Evolutionary conservation across 73 alveolate genomes (phyloP), one percentile per base, ranked within the genome.

Genomic region (Urostyla sp.): DNA sequence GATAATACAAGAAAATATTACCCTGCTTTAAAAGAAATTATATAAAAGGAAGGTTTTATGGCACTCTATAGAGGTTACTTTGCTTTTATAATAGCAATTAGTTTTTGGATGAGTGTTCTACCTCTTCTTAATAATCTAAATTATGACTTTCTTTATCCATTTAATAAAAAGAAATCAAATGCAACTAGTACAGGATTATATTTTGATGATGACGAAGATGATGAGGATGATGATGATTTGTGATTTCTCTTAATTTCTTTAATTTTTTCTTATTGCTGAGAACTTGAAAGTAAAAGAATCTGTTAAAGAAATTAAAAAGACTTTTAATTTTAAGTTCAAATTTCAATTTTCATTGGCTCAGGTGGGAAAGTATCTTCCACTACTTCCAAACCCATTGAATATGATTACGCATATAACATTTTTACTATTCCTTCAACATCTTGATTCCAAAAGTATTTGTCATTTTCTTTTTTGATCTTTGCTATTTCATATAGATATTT

Each of bases 401-500:
- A 67, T 0, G 87, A 80, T 7, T 84, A 16, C 2, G 90, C 92
- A 0, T 75, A 5, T 15, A 88, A 60, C 90, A 73, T 80, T 72
- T 53, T 59, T 38, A 67, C 46, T 1, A 88, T 74, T 10, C 92
- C 90, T 51, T 88, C 92, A 24, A 88, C n/a, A 88, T 72, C 85
- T 34, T 82, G 89, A 5, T 48, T 8, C 28, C 36, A 30, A 11
- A 88, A 52, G 7, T 69, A 49, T 15, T 48, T 77, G 44, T 88
- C 95, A 11, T 59, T 11, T 59, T 88, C 90, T 61, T 84, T 56
- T 54, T 88, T 88, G 37, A 88, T 43, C 50, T 88, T 88, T 2
- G 95, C 95, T 6, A 88, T 88, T 38, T 88, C 95, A 56, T 88
- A 88, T 4, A 88, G n/a, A 38, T 86, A 80, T 38, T 81, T 83